phyloP scores from a whole-genome alignment of 73 alveolate species.

The Loxodes magnus region DNA sequence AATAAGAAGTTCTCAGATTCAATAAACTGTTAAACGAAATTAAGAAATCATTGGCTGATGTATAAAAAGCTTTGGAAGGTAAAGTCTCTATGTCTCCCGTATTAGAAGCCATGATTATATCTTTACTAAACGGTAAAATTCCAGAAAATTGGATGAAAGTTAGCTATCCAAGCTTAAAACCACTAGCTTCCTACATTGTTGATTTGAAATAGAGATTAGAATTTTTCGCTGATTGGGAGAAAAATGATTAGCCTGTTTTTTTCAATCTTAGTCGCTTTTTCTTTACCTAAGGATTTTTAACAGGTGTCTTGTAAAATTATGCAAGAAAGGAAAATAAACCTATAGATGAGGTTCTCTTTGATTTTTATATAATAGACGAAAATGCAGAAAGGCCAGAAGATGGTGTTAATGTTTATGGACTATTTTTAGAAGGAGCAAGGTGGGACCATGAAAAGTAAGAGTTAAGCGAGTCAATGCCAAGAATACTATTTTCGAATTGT shows the following conservation, averaged over 20 bases:
- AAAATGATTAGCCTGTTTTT: slow-evolving; percentile 80
- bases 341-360: slow-evolving; percentile 91
- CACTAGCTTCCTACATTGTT: slow-evolving; percentile 84
- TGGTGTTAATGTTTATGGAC: slow-evolving; percentile 93
- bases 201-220: slow-evolving; percentile 79
- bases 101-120: slow-evolving; percentile 88
- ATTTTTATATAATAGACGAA: slow-evolving; percentile 43
- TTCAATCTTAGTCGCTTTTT: slow-evolving; percentile 90
- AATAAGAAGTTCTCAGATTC: slow-evolving; percentile 95
- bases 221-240: slow-evolving; percentile 90
- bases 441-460: slow-evolving; percentile 85
- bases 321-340: slow-evolving; percentile 94
- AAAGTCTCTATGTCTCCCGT: slow-evolving; percentile 87
- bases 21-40: slow-evolving; percentile 74
- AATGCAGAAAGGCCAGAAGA: slow-evolving; percentile 89
- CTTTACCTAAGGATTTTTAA: slow-evolving; percentile 94
- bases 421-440: slow-evolving; percentile 95
- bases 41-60: slow-evolving; percentile 62
- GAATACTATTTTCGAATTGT: slow-evolving; percentile 91
- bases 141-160: slow-evolving; percentile 96
- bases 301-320: slow-evolving; percentile 94
- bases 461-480: slow-evolving; percentile 90
- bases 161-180: slow-evolving; percentile 94
- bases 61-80: slow-evolving; percentile 88
- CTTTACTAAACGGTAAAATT: slow-evolving; percentile 91